phyloP scores from a whole-genome alignment of 176 grass and related monocot species.

The Bolboschoenus planiculmis region DNA sequence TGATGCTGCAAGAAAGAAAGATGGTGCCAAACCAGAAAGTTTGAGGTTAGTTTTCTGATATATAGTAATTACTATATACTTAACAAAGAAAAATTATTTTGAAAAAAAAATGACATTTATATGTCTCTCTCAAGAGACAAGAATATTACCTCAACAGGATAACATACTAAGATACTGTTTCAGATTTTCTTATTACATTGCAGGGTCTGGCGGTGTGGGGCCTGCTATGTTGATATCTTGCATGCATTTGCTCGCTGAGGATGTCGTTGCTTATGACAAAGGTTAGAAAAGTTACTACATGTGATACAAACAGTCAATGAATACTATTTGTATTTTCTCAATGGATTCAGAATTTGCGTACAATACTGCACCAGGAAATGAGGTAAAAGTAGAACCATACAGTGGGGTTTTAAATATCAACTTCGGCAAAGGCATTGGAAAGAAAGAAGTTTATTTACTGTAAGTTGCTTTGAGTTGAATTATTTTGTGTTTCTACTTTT shows the following conservation, averaged over 20 bases:
- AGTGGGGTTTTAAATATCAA: constrained; percentile 72
- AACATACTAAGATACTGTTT: constrained; percentile 49
- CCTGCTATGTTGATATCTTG: constrained; percentile 71
- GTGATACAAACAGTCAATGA: background rate
- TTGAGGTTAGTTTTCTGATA: constrained; percentile 63
- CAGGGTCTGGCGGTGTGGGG: constrained; percentile 82
- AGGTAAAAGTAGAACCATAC: constrained; percentile 82
- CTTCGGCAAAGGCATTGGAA: constrained; percentile 76
- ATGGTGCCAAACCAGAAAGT: constrained; percentile 57
- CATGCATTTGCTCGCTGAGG: constrained; percentile 79
- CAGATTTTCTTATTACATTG: constrained; percentile 91
- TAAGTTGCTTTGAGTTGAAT: constrained; percentile 28
- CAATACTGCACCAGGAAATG: constrained; percentile 42
- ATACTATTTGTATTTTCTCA: background rate
- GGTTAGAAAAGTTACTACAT: constrained; percentile 27
- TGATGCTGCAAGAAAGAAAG: constrained; percentile 40
- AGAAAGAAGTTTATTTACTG: constrained; percentile 87
- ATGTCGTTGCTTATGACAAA: constrained; percentile 87
- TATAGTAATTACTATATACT: background rate
- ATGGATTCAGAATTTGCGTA: background rate
- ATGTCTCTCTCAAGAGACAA: background rate
- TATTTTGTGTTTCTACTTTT: background rate
- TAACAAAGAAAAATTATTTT: background rate
- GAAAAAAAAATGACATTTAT: background rate
- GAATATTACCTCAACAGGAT: background rate